These are phyloP conservation scores for Arctium lappa DNA, from an alignment of 129 eudicot genomes.

Conservation along the genomic window DNA sequence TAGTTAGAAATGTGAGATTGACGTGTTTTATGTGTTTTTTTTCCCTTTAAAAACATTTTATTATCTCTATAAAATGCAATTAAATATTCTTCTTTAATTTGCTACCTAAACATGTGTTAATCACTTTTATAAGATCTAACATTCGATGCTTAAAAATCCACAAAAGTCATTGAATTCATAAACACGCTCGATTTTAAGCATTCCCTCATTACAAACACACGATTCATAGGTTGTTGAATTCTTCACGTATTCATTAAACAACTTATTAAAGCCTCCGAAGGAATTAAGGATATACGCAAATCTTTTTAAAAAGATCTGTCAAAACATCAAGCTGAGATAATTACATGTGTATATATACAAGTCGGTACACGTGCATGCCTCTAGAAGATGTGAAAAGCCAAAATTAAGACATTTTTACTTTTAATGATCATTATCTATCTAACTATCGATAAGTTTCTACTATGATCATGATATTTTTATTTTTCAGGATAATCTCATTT, in stretches of 20 bases:
- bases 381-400: not conserved
- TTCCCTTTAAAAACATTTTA: not conserved
- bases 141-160: not conserved
- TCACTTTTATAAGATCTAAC: not conserved
- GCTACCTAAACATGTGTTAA: not conserved
- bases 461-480: conserved; percentile 9
- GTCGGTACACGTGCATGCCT: not conserved
- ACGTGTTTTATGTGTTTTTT: not conserved
- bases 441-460: not conserved
- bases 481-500: not conserved
- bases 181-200: not conserved
- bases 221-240: conserved; percentile 55
- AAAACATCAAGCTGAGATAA: not conserved
- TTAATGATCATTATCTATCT: conserved; percentile 11
- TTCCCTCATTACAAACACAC: not conserved
- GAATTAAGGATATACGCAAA: not conserved
- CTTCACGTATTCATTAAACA: not conserved
- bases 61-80: not conserved
- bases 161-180: not conserved
- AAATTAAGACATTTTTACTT: not conserved
- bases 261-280: not conserved
- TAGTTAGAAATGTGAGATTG: not conserved
- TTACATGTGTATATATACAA: not conserved
- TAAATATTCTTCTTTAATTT: not conserved
- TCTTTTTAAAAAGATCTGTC: not conserved